phyloP scores from a whole-genome alignment of 352 stramenopile genomes.

The Phytophthora lateralis region DNA sequence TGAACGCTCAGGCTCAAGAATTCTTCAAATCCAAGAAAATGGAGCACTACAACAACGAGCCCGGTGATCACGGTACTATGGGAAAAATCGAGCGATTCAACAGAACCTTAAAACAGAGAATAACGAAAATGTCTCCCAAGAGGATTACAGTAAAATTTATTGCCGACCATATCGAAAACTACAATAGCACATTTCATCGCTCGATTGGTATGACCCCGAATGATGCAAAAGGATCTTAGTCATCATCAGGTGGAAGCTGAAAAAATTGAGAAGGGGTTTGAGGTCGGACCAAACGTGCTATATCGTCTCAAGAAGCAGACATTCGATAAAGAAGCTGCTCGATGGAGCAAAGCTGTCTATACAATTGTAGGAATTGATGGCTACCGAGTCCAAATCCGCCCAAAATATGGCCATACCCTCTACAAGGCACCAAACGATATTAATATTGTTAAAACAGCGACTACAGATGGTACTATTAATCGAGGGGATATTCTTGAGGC shows the following conservation, averaged over 20 bases:
- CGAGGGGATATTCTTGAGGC: conserved; percentile 26
- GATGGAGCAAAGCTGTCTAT: conserved; percentile 27
- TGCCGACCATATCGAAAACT: conserved; percentile 39
- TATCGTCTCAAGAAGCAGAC: conserved; percentile 23
- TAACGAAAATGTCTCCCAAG: conserved; percentile 30
- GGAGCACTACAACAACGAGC: too few relatives aligned
- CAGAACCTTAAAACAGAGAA: conserved; percentile 38
- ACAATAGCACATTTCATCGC: conserved; percentile 42
- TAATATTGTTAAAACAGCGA: conserved; percentile 15
- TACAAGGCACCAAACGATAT: conserved; percentile 28
- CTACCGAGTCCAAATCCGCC: conserved; percentile 27
- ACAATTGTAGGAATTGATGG: conserved; percentile 30
- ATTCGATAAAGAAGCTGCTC: conserved; percentile 31
- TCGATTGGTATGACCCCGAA: conserved; percentile 33
- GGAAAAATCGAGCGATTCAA: conserved; percentile 41
- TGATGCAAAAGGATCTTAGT: conserved; percentile 29
- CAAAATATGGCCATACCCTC: conserved; percentile 36
- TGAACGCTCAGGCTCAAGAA: conserved; percentile 28
- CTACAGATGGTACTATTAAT: conserved; percentile 18
- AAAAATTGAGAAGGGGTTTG: conserved; percentile 15
- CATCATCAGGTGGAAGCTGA: conserved; percentile 34
- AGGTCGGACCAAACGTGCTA: conserved; percentile 16
- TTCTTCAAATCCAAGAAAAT: conserved; percentile 29
- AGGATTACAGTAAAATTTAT: conserved; percentile 34
- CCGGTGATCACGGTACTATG: too few relatives aligned